These are phyloP conservation scores for Aspergillus pseudoglaucus DNA, from an alignment of 2,329 filamentous ascomycete species.

Conservation along the genomic window DNA sequence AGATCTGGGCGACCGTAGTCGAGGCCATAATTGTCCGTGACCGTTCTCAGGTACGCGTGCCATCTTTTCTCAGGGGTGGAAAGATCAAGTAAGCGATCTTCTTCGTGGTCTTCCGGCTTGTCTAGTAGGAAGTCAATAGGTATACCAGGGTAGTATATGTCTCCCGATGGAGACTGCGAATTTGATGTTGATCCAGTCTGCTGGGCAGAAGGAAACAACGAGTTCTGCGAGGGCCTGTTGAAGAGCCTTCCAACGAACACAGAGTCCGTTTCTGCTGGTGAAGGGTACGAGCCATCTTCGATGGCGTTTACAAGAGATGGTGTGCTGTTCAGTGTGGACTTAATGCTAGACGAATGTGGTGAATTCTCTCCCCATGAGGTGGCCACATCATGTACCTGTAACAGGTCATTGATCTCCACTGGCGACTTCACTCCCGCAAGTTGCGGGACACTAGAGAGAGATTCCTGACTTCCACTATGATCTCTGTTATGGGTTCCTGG, in stretches of 20 bases:
- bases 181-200: not conserved
- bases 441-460: not conserved
- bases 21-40: conserved; percentile 55
- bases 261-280: conserved; percentile 18
- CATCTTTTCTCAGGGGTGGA: conserved; percentile 22
- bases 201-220: not conserved
- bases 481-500: not conserved
- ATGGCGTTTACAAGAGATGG: conserved; percentile 11
- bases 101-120: conserved; percentile 4
- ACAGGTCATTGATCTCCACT: not conserved
- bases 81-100: conserved; percentile 4
- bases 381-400: conserved; percentile 7
- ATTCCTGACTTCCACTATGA: not conserved
- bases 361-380: conserved; percentile 18
- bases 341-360: conserved; percentile 6
- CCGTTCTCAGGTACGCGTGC: conserved; percentile 26
- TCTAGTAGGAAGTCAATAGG: conserved; percentile 1
- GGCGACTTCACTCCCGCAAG: not conserved
- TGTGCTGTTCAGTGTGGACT: conserved; percentile 12
- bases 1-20: conserved; percentile 64
- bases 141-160: not conserved
- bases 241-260: not conserved
- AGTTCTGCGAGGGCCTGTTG: not conserved
- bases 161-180: not conserved
- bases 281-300: conserved; percentile 13